Base-by-base conservation (phyloP, 2,329 filamentous ascomycete species). In the Stagonosporopsis chrysanthemi region DNA sequence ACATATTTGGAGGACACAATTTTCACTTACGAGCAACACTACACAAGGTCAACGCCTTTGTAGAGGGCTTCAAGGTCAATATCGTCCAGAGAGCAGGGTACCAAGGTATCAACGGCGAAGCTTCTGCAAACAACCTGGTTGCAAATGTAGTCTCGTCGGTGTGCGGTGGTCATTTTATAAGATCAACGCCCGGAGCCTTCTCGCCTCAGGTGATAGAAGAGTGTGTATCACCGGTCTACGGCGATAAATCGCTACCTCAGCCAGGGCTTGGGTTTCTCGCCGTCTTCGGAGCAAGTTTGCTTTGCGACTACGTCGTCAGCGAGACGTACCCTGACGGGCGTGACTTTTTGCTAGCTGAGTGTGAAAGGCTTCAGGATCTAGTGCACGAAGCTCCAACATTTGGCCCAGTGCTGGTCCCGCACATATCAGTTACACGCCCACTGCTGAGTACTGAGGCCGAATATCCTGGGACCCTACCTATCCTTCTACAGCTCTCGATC, bases 301-400 rank as follows among this genome's bases (percentile, higher is more conserved):
- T 51, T 3, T 56, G 53, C 24, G 19, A 56, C 15, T 56, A 46
- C 4, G 7, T 56, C 3, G 19, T 51, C 23, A 56, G 47, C 36
- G 36, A 51, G n/a, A 15, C 42, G 11, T 56, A 45, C 8, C 23
- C 47, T 2, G 41, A 14, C 11, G 53, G 53, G 6, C 19, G 35
- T n/a, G 12, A 24, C 1, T 51, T 56, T 6, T 2, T 24, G 5
- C 47, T 47, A 11, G 24, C 28, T 8, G 19, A 22, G 15, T 56
- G 47, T 17, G 29, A 51, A 19, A 23, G 23, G 15, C n/a, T 51
- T 11, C 36, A 42, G 17, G 22, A 51, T 9, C 9, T 51, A n/a
- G 12, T 36, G 14, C 23, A 23, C 15, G 23, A 35, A 9, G 33
- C 31, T 15, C 41, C 2, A 9, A 17, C 12, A n/a, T 3, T 3